phyloP scores from a whole-genome alignment of 2,329 filamentous ascomycete species.

The Alternaria sp. region DNA sequence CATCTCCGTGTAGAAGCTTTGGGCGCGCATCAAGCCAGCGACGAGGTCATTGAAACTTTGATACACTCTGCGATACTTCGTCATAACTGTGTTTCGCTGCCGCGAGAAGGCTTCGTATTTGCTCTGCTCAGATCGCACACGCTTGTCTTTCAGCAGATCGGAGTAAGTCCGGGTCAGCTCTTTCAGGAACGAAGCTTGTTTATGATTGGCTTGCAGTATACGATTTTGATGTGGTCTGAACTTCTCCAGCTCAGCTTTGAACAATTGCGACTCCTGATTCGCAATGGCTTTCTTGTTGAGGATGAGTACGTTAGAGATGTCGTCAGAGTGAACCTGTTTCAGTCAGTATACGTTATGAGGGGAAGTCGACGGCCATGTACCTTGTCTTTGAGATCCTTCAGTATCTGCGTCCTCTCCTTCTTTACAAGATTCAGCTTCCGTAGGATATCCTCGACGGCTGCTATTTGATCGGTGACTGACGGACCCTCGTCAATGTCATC shows the following conservation, averaged over 20 bases:
- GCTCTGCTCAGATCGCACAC: slow-evolving; percentile 90
- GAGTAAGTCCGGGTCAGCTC: slow-evolving; percentile 89
- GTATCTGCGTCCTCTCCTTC: slow-evolving; percentile 84
- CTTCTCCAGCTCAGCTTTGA: slow-evolving; percentile 96
- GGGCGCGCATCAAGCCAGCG: slow-evolving; percentile 83
- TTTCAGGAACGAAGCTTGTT: slow-evolving; percentile 92
- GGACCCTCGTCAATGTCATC: slow-evolving; percentile 83
- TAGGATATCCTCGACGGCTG: slow-evolving; percentile 84
- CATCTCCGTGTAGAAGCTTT: slow-evolving; percentile 96
- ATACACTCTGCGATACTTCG: slow-evolving; percentile 87
- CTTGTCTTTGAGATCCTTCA: slow-evolving; percentile 98
- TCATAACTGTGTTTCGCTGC: slow-evolving; percentile 79
- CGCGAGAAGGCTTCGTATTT: slow-evolving; percentile 90
- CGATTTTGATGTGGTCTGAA: slow-evolving; percentile 92
- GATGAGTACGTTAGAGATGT: slow-evolving; percentile 96
- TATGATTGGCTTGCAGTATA: slow-evolving; percentile 91
- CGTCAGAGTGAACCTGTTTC: slow-evolving; percentile 84
- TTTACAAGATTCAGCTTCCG: slow-evolving; percentile 93
- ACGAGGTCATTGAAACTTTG: slow-evolving; percentile 91
- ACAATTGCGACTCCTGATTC: slow-evolving; percentile 89
- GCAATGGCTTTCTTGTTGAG: slow-evolving; percentile 96
- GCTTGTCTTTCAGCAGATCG: slow-evolving; percentile 87
- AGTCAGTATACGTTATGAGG: slow-evolving; percentile 1
- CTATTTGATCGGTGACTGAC: slow-evolving; percentile 88
- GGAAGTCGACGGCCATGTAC: slow-evolving; percentile 56